Evolutionary conservation across 495 filamentous ascomycete species (phyloP).

Genomic region (Penicillium flavigenum): DNA sequence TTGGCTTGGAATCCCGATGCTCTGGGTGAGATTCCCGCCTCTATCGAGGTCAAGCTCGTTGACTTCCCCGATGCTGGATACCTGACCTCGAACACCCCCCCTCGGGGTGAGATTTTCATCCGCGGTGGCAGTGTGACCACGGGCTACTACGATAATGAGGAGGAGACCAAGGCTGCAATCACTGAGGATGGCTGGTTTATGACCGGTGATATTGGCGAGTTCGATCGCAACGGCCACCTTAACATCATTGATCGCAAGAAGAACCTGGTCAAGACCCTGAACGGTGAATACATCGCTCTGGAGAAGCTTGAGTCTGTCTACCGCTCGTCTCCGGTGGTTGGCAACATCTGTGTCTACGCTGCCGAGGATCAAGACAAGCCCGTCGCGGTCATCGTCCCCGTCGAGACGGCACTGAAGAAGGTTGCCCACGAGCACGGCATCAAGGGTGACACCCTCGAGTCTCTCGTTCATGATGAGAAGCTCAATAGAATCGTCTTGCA

Average conservation of each 20-base stretch:
- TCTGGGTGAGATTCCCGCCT: slow-evolving; percentile 78
- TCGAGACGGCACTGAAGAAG: slow-evolving; percentile 81
- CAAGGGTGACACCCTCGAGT: slow-evolving; percentile 66
- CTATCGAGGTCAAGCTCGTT: slow-evolving; percentile 88
- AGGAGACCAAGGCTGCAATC: slow-evolving; percentile 75
- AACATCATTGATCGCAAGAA: slow-evolving; percentile 96
- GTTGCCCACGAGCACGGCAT: slow-evolving; percentile 72
- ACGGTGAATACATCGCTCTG: slow-evolving; percentile 96
- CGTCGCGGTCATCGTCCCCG: slow-evolving; percentile 89
- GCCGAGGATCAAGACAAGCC: slow-evolving; percentile 78
- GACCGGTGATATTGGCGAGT: slow-evolving; percentile 94
- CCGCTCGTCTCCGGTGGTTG: slow-evolving; percentile 78
- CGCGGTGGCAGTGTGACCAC: slow-evolving; percentile 71
- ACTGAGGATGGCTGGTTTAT: slow-evolving; percentile 89
- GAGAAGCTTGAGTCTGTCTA: slow-evolving; percentile 99
- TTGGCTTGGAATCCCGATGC: slow-evolving; percentile 81
- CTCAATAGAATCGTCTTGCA: slow-evolving; percentile 73
- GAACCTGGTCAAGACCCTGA: slow-evolving; percentile 93
- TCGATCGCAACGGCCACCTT: slow-evolving; percentile 75
- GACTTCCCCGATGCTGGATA: slow-evolving; percentile 96
- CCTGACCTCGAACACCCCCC: slow-evolving; percentile 77
- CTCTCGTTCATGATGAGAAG: slow-evolving; percentile 81
- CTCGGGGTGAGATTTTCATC: slow-evolving; percentile 95
- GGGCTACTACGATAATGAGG: slow-evolving; percentile 77
- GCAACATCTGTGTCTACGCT: slow-evolving; percentile 94